Evolutionary conservation across 768 basidiomycete species (phyloP), one percentile per base, ranked within the genome.

Genomic region (Termitomyces sp.): DNA sequence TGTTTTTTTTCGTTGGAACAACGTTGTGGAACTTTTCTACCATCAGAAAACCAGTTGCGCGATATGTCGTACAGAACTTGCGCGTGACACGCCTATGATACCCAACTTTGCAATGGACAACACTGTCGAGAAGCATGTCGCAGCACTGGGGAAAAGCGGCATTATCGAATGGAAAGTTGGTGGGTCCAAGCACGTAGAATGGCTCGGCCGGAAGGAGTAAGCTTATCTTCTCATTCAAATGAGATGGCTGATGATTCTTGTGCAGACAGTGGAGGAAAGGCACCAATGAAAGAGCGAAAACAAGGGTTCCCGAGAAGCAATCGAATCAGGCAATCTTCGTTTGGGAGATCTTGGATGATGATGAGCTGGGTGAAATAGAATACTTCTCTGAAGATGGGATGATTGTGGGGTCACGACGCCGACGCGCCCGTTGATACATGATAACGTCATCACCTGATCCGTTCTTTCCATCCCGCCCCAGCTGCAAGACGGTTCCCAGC

Each of bases 91-190:
- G 10, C 80, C 85, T 1, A 75, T 90, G 69, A 77, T 87, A 61
- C 84, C 87, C 0, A 90, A 90, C 66, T 81, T 84, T 64, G 66
- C 78, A 1, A 71, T 86, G 61, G 86, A 90, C 64, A 82, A 75
- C 61, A 69, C 77, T 18, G 80, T 90, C 3, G 82, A 81, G 57
- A 82, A 77, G 64, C 81, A 90, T 62, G 69, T 90, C n/a, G 71
- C 75, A 18, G 75, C 82, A 15, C 70, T 79, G 3, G 75, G 65
- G 31, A 60, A 62, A 24, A 79, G 67, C 54, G 82, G 83, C 24
- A 65, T 72, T 28, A 69, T 69, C 18, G 85, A 81, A 18, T 89
- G 86, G 86, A 69, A 75, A 51, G 66, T 69, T 15, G 76, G 66
- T 36, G 88, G 86, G 0, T 62, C 63, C 31, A 78, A 71, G 60